Evolutionary conservation across 352 stramenopile genomes (phyloP).

Genomic region (Pilasporangium apinafurcum): DNA sequence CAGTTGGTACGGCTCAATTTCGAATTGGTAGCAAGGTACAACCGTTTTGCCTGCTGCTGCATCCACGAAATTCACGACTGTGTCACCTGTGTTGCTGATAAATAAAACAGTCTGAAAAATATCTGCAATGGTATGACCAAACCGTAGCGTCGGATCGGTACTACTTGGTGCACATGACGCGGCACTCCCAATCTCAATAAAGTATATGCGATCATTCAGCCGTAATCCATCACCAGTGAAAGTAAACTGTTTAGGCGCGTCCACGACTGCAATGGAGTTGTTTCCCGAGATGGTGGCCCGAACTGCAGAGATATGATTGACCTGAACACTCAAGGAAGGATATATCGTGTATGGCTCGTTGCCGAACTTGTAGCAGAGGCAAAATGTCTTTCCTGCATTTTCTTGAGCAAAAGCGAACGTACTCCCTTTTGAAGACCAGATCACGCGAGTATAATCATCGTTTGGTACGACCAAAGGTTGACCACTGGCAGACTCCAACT

Average conservation of each 20-base stretch:
- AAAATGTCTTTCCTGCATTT: slow-evolving; percentile 45
- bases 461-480: slow-evolving; percentile 13
- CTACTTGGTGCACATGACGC: slow-evolving; percentile 28
- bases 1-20: slow-evolving; percentile 45
- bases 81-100: slow-evolving; percentile 11
- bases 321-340: slow-evolving; percentile 25
- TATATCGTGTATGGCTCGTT: slow-evolving; percentile 59
- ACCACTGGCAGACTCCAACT: slow-evolving; percentile 7
- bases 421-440: slow-evolving; percentile 7
- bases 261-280: slow-evolving; percentile 38
- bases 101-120: slow-evolving; percentile 33
- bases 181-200: slow-evolving; percentile 27
- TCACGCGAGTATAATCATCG: slow-evolving; percentile 34
- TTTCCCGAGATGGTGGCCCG: slow-evolving; percentile 15
- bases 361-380: slow-evolving; percentile 64
- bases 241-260: slow-evolving; percentile 38
- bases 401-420: slow-evolving; percentile 27
- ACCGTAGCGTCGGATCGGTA: slow-evolving; percentile 15
- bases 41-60: slow-evolving; percentile 25
- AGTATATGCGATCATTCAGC: slow-evolving; percentile 56
- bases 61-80: slow-evolving; percentile 29
- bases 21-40: slow-evolving; percentile 56
- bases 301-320: slow-evolving; percentile 34
- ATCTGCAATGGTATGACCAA: slow-evolving; percentile 21
- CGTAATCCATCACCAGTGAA: slow-evolving; percentile 42